These are phyloP conservation scores for Diaporthe eres DNA, from an alignment of 2,329 filamentous ascomycete species.

Conservation along the genomic window DNA sequence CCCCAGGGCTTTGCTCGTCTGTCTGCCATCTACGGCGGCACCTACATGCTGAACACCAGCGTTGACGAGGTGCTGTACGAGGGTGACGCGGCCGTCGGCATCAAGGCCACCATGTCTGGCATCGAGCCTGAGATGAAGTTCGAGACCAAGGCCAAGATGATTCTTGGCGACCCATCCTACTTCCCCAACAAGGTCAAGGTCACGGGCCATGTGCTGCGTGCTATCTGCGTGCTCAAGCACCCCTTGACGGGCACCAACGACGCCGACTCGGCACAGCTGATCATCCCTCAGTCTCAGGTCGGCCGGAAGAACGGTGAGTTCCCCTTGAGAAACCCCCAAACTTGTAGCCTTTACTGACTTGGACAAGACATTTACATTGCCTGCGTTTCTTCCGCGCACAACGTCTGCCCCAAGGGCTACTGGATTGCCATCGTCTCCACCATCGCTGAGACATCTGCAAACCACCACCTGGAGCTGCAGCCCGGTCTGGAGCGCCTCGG, in stretches of 20 bases:
- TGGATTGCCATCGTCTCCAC: constrained; percentile 99
- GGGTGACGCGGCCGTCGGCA: constrained; percentile 87
- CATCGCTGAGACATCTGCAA: constrained; percentile 90
- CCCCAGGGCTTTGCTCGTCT: constrained; percentile 98
- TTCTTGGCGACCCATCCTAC: constrained; percentile 96
- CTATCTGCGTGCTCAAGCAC: constrained; percentile 98
- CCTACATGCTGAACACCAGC: constrained; percentile 98
- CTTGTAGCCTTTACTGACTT: constrained; percentile 37
- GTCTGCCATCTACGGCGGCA: constrained; percentile 98
- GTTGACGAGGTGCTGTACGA: constrained; percentile 93
- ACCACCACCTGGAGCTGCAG: constrained; percentile 96
- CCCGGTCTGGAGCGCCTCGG: constrained; percentile 93
- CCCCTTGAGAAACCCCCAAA: not conserved
- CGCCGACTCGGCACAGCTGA: constrained; percentile 91
- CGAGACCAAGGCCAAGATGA: constrained; percentile 95
- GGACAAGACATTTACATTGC: constrained; percentile 92
- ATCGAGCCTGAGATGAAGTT: constrained; percentile 91
- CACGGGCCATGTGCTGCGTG: constrained; percentile 91
- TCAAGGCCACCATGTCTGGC: constrained; percentile 97
- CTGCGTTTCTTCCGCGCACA: constrained; percentile 94
- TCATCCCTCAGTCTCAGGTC: constrained; percentile 98
- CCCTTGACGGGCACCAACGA: constrained; percentile 91
- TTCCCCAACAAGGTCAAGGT: constrained; percentile 92
- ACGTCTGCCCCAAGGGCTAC: constrained; percentile 98
- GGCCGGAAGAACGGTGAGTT: constrained; percentile 91